Percentiles rank a stretch among this genome's conserved stretches.
These are phyloP conservation scores for Micractinium sp. DNA, from an alignment of 139 green algal genomes.

Conservation along the genomic window DNA sequence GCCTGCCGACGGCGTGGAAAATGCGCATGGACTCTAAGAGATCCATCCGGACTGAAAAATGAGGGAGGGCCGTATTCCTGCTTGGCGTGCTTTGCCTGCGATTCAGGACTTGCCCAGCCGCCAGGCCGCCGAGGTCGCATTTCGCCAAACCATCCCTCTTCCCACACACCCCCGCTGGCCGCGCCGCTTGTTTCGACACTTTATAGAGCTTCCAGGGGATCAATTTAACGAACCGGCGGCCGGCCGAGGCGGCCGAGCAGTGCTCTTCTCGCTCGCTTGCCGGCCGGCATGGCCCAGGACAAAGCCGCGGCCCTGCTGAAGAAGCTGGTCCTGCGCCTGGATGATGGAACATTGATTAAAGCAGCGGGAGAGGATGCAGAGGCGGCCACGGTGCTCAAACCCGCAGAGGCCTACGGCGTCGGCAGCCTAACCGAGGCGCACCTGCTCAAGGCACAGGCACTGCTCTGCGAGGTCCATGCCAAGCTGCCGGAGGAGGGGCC, in stretches of 20 bases:
- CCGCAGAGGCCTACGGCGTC: conserved; percentile 38
- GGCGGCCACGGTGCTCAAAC: conserved; percentile 30
- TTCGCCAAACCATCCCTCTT: neutral
- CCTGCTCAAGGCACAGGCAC: conserved; percentile 38
- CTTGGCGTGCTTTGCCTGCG: too few relatives aligned
- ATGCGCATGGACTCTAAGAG: too few relatives aligned
- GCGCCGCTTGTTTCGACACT: neutral
- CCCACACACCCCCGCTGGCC: neutral
- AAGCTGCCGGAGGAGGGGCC: conserved; percentile 50
- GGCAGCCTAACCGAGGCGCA: conserved; percentile 47
- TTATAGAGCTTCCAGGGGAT: too few relatives aligned
- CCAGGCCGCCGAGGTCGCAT: too few relatives aligned
- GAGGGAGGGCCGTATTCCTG: too few relatives aligned
- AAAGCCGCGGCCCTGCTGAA: neutral
- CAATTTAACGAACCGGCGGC: too few relatives aligned
- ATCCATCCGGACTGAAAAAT: too few relatives aligned
- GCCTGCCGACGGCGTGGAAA: too few relatives aligned
- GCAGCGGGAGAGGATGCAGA: neutral
- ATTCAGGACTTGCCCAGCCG: too few relatives aligned
- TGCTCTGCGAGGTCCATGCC: conserved; percentile 54
- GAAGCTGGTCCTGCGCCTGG: conserved; percentile 48
- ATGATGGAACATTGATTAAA: conserved; percentile 55
- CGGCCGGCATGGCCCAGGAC: neutral
- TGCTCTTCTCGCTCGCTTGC: too few relatives aligned
- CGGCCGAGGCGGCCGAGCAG: neutral